A percentile compares a stretch with the other conserved stretches of the same genome.
Evolutionary conservation across 306 rosid genomes (phyloP).

Genomic region (Quercus rubra): DNA sequence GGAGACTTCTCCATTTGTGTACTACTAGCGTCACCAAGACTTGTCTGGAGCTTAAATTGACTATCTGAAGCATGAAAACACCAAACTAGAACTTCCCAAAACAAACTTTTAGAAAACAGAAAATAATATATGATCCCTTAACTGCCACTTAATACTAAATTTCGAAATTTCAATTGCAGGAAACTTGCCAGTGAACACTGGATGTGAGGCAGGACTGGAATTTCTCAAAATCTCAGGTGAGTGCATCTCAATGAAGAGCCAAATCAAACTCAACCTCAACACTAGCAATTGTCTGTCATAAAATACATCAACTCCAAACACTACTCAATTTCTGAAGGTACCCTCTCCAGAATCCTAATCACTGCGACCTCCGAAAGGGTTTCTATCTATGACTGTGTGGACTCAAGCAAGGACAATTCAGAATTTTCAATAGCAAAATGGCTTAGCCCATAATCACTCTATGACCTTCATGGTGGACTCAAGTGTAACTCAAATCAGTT

Average conservation of each 20-base stretch:
- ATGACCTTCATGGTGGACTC: too few species aligned
- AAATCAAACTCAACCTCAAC: neutral
- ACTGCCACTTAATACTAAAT: neutral
- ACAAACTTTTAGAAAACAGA: too few species aligned
- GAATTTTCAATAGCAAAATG: too few species aligned
- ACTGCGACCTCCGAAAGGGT: neutral
- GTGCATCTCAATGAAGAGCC: neutral
- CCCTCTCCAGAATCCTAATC: neutral
- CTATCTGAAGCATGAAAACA: too few species aligned
- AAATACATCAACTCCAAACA: neutral
- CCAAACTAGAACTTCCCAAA: too few species aligned
- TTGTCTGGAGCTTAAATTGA: too few species aligned
- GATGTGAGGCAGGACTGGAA: neutral
- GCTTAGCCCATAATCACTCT: too few species aligned
- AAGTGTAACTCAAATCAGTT: too few species aligned
- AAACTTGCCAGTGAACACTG: neutral
- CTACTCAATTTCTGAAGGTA: neutral
- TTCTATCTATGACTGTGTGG: neutral
- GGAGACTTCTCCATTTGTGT: too few species aligned
- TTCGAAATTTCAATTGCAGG: neutral
- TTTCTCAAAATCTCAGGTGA: neutral
- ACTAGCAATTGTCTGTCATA: neutral
- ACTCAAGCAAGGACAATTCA: neutral
- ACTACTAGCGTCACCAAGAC: too few species aligned
- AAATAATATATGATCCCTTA: too few species aligned